Percentiles rank a stretch among this genome's conserved stretches.
These are phyloP conservation scores for Amanita muscaria DNA, from an alignment of 768 basidiomycete species.

Conservation along the genomic window DNA sequence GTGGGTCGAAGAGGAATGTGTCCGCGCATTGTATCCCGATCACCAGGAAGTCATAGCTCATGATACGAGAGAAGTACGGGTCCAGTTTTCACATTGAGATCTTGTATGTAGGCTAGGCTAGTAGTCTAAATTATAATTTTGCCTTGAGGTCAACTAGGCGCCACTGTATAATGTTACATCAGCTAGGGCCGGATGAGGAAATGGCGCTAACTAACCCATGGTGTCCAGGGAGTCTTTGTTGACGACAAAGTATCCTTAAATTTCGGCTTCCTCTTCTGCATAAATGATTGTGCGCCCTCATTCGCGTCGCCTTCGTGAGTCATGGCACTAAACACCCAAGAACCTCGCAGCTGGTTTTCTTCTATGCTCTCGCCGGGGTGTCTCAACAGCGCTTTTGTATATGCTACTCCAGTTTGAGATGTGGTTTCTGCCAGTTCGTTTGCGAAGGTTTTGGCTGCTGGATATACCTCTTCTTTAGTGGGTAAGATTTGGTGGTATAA, in stretches of 20 bases:
- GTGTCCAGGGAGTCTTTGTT: constrained; percentile 33
- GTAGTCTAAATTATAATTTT: not conserved
- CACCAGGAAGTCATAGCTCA: constrained; percentile 41
- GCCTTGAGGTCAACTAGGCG: not conserved
- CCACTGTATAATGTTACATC: not conserved
- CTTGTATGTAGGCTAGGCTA: no score
- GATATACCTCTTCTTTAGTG: constrained; percentile 42
- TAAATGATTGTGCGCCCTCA: constrained; percentile 43
- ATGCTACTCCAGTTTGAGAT: constrained; percentile 42
- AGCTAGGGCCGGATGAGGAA: no score
- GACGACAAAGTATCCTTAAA: constrained; percentile 38
- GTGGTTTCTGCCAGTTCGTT: constrained; percentile 42
- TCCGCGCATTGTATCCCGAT: constrained; percentile 57
- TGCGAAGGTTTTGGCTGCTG: constrained; percentile 42
- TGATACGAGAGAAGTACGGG: no score
- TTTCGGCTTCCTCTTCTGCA: constrained; percentile 33
- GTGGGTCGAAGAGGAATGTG: constrained; percentile 57
- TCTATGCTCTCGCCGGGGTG: constrained; percentile 41
- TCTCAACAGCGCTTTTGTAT: constrained; percentile 43
- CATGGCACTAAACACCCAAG: constrained; percentile 34
- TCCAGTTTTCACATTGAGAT: no score
- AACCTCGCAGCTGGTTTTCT: constrained; percentile 47
- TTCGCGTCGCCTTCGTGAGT: constrained; percentile 31
- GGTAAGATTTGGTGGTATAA: constrained; percentile 42
- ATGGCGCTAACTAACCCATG: constrained; percentile 43